Evolutionary conservation across 1,139 yeast genomes (phyloP).

Genomic region (Pichia sp.): DNA sequence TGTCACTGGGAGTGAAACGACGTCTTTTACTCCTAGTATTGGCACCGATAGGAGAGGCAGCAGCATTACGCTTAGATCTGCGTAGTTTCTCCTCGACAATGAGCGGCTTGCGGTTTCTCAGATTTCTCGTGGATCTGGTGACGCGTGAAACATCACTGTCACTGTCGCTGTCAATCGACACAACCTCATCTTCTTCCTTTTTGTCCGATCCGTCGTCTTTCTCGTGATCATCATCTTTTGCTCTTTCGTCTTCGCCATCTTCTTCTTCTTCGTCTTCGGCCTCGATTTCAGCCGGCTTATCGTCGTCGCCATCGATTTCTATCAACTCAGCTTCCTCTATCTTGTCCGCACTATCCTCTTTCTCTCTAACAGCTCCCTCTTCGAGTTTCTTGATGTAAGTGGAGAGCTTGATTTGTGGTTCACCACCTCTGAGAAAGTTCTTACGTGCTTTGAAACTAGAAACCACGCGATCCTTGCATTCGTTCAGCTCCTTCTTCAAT

Average conservation of each 20-base stretch:
- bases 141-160: background rate
- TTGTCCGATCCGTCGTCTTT: conserved; percentile 7
- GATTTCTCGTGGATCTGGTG: conserved; percentile 7
- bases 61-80: conserved; percentile 2
- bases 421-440: conserved; percentile 45
- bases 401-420: conserved; percentile 39
- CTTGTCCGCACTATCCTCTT: conserved; percentile 9
- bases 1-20: background rate
- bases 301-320: background rate
- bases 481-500: conserved; percentile 57
- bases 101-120: background rate
- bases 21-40: conserved; percentile 7
- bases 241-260: background rate
- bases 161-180: background rate
- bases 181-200: background rate
- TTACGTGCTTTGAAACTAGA: conserved; percentile 58
- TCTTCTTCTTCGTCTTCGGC: background rate
- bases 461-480: conserved; percentile 50
- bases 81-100: background rate
- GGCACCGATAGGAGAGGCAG: background rate
- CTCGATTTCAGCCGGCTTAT: background rate
- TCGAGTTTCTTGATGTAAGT: conserved; percentile 31
- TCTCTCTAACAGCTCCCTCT: conserved; percentile 30
- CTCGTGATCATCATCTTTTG: conserved; percentile 3
- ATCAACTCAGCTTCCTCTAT: background rate